Base-by-base conservation (phyloP, 23 red algal species). In the Gracilariopsis chorda region DNA sequence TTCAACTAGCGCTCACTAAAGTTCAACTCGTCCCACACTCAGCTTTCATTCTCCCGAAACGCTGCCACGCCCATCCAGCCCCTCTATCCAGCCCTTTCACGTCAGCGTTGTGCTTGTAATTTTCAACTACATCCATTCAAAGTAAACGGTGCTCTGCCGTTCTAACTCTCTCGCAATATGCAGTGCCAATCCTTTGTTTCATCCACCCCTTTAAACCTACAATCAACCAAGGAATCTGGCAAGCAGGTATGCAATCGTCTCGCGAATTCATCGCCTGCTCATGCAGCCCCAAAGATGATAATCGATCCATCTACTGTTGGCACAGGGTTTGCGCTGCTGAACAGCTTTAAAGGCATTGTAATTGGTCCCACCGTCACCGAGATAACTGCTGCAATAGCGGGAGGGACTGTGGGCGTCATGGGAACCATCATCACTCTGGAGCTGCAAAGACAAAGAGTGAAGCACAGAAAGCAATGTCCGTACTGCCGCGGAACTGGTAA, bases 401-500 rank as follows among this genome's bases (percentile, higher is more conserved):
- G 96, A 17, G 96, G 96, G 10, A 95, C 91, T 19, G 92, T 98
- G 20, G 96, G 96, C 36, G 96, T 98, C 7, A 93, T 98, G 92
- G 92, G 96, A 58, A 98, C 96, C n/a, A 86, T 98, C 43, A 91
- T 98, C 48, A 87, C 91, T 11, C 88, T 98, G 7, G 96, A 98
- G 59, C 60, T 98, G 14, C 20, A 60, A 42, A 76, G 94, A 13
- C 86, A 90, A 1, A 60, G 77, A 36, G 57, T 71, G 16, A 74
- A 87, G 30, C 88, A 95, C 39, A 76, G 90, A 58, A 88, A 93
- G 33, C 96, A 94, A 60, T 98, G 96, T 80, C 92, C 96, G 7
- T 98, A 98, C 58, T 98, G 96, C 82, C 48, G 87, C 20, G 96
- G 96, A 34, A 73, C 33, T 39, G 90, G 96, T 19, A 92, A 80